Conservation (phyloP, 495 filamentous ascomycete species). For the Talaromyces thailandensis region DNA sequence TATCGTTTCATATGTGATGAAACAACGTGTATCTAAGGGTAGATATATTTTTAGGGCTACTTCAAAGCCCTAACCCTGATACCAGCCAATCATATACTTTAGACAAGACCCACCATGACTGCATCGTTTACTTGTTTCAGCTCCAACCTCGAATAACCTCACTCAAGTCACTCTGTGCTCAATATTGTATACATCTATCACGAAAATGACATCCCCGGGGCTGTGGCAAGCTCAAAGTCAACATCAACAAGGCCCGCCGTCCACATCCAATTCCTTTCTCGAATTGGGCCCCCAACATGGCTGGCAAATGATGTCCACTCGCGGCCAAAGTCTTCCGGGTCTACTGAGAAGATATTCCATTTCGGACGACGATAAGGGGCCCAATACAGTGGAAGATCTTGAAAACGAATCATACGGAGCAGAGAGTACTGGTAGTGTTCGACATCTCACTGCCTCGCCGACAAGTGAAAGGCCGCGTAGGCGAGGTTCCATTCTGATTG, state of each 20-base stretch:
- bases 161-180: neutral
- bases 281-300: slow-evolving; percentile 1
- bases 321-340: slow-evolving; percentile 25
- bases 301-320: slow-evolving; percentile 26
- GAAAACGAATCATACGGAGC: neutral
- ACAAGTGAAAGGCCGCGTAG: slow-evolving; percentile 4
- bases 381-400: slow-evolving; percentile 5
- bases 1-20: neutral
- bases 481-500: slow-evolving; percentile 23
- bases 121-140: neutral
- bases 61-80: neutral
- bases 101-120: neutral
- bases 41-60: neutral
- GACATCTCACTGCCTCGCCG: neutral
- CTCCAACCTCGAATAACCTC: neutral
- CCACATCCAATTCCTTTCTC: neutral
- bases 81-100: neutral
- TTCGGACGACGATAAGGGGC: slow-evolving; percentile 9
- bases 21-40: neutral
- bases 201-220: neutral
- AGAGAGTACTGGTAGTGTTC: neutral
- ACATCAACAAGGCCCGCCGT: neutral
- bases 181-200: neutral
- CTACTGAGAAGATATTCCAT: slow-evolving; percentile 17
- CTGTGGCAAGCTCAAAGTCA: neutral